Percentiles rank a stretch among this genome's conserved stretches.
Evolutionary conservation across 2,329 filamentous ascomycete species (phyloP).

Genomic region (Fusarium azukiicola): DNA sequence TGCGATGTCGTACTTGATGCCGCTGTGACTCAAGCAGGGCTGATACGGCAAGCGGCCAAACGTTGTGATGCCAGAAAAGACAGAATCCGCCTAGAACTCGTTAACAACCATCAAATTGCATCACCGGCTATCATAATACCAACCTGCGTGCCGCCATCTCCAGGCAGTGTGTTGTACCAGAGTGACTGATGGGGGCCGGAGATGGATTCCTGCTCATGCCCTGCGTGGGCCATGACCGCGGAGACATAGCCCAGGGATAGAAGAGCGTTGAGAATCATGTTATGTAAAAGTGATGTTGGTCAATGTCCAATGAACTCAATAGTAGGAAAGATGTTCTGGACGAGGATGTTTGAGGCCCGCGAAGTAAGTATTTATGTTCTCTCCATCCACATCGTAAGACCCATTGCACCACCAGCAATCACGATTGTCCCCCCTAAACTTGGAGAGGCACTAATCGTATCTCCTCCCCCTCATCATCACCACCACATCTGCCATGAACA

Average conservation of each 20-base stretch:
- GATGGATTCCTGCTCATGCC: conserved; percentile 79
- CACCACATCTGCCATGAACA: not conserved
- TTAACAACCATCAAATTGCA: not conserved
- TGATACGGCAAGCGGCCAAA: conserved; percentile 90
- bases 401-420: not conserved
- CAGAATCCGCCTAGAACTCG: conserved; percentile 85
- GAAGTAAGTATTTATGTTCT: conserved; percentile 10
- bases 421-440: not conserved
- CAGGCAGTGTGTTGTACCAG: conserved; percentile 92
- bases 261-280: conserved; percentile 57
- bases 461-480: conserved; percentile 3
- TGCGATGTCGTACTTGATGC: conserved; percentile 90
- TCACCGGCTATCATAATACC: not conserved
- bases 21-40: conserved; percentile 86
- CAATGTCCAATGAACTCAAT: not conserved
- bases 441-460: not conserved
- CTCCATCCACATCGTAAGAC: not conserved
- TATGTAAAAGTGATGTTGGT: conserved; percentile 11
- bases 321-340: not conserved
- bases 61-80: conserved; percentile 93
- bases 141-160: conserved; percentile 91
- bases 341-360: not conserved
- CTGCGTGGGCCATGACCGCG: conserved; percentile 78
- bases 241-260: conserved; percentile 69
- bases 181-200: conserved; percentile 86